Percentiles rank a stretch among this genome's conserved stretches.
phyloP scores from a whole-genome alignment of 192 early-diverging fungal species.

The Umbelopsis sp. region DNA sequence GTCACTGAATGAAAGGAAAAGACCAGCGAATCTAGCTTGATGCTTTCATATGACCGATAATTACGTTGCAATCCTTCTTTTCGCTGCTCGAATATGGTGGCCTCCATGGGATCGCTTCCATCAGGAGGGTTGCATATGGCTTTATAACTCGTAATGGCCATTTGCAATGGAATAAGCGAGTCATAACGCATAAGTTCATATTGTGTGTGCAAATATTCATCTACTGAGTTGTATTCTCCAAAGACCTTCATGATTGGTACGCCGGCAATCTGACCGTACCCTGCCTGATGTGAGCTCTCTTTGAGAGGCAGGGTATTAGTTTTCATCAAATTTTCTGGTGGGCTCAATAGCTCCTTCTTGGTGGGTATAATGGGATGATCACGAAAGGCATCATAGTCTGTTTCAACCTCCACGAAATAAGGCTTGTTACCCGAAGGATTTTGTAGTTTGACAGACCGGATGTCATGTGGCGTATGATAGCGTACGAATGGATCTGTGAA shows the following conservation, averaged over 20 bases:
- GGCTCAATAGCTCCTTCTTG: constrained; percentile 26
- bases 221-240: constrained; percentile 44
- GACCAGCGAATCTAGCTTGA: constrained; percentile 44
- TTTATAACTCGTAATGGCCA: constrained; percentile 43
- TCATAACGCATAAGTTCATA: constrained; percentile 57
- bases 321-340: not conserved
- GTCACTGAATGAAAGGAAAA: constrained; percentile 45
- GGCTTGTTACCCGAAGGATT: constrained; percentile 21
- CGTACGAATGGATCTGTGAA: not conserved
- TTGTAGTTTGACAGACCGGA: constrained; percentile 25
- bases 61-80: not conserved
- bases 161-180: constrained; percentile 50
- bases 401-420: constrained; percentile 19
- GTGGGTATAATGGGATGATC: constrained; percentile 25
- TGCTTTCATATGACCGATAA: constrained; percentile 39
- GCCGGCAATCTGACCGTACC: constrained; percentile 30
- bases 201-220: constrained; percentile 57
- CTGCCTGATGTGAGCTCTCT: not conserved
- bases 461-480: not conserved
- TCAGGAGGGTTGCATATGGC: constrained; percentile 21
- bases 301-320: not conserved
- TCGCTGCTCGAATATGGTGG: not conserved
- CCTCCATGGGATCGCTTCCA: constrained; percentile 16
- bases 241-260: constrained; percentile 50
- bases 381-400: constrained; percentile 26